Base-by-base conservation (phyloP, 2,329 filamentous ascomycete species). In the Fusarium sp. region DNA sequence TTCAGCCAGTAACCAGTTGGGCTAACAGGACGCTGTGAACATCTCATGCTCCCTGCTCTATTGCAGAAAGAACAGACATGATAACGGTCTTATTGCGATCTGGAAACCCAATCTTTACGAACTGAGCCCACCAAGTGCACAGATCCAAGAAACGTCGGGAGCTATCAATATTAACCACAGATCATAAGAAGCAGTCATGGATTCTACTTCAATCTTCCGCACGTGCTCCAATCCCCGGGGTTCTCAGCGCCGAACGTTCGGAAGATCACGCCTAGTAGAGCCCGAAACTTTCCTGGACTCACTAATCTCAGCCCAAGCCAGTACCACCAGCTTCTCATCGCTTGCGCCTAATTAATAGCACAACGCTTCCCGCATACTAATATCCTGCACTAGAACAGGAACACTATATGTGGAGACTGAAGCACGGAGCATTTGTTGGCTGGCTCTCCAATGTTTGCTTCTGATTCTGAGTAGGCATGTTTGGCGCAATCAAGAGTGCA, bases 371-470 rank as follows among this genome's bases (percentile, higher is more conserved):
- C 33, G 33, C 33, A n/a, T 35, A 30, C 28, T 30, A 11, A 30
- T 30, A 30, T 13, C 28, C 28, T 30, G 11, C 10, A 11, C 28
- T 10, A 30, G 28, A 30, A 30, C 48, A 40, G 45, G 37, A 40
- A 60, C 26, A 55, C 43, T 50, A n/a, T 32, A 37, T 20, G 22
- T 52, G 52, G 66, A 41, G 53, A 39, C 43, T 48, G 51, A 22
- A 49, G 66, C 66, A 70, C 66, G 49, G 66, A 56, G 62, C 62
- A 63, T 40, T 14, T 35, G 19, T 30, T 24, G 62, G 62, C 43
- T 46, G 43, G 43, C 46, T 48, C 56, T 59, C 52, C 22, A 53
- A 40, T 39, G 49, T 63, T 69, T 67, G 49, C 41, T 50, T 44
- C 51, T n/a, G 30, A 49, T 50, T 44, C 51, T n/a, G 30, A 49